phyloP scores from a whole-genome alignment of 352 stramenopile species.

The Globisporangium irregulare region DNA sequence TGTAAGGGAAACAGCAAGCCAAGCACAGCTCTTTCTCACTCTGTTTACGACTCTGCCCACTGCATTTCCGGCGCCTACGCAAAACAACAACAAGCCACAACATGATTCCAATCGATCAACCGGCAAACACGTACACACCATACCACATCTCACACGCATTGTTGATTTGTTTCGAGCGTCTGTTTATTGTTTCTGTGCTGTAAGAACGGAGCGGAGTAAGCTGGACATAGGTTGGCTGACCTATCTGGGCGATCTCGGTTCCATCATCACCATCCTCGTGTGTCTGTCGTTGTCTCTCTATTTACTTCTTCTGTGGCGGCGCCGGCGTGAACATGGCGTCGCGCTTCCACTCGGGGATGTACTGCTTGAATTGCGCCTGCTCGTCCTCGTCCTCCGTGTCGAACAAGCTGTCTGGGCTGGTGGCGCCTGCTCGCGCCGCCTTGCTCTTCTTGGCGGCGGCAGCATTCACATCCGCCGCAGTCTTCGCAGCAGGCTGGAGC shows the following conservation, averaged over 20 bases:
- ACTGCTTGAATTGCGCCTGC: constrained; percentile 69
- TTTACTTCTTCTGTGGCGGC: constrained; percentile 49
- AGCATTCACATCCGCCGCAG: constrained; percentile 28
- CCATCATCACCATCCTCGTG: not conserved
- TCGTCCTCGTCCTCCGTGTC: constrained; percentile 63
- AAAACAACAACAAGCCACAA: not conserved
- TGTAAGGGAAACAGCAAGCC: not conserved
- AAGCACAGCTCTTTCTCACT: not conserved
- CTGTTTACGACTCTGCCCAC: not conserved
- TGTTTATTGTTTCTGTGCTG: not conserved
- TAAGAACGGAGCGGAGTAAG: not conserved
- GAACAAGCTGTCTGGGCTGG: constrained; percentile 49
- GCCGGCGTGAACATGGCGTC: constrained; percentile 68
- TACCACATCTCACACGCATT: not conserved
- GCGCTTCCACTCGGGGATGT: constrained; percentile 83
- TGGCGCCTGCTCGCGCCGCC: constrained; percentile 31
- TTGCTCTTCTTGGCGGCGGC: constrained; percentile 27
- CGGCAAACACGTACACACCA: not conserved
- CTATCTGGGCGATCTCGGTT: not conserved
- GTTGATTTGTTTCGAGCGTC: not conserved
- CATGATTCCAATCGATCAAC: not conserved
- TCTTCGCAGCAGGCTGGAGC: constrained; percentile 40
- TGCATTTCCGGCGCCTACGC: not conserved
- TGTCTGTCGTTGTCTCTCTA: constrained; percentile 5
- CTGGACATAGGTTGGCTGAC: not conserved